Evolutionary conservation across 306 rosid species (phyloP), one percentile per base, ranked within the genome.

Genomic region (Psophocarpus tetragonolobus): DNA sequence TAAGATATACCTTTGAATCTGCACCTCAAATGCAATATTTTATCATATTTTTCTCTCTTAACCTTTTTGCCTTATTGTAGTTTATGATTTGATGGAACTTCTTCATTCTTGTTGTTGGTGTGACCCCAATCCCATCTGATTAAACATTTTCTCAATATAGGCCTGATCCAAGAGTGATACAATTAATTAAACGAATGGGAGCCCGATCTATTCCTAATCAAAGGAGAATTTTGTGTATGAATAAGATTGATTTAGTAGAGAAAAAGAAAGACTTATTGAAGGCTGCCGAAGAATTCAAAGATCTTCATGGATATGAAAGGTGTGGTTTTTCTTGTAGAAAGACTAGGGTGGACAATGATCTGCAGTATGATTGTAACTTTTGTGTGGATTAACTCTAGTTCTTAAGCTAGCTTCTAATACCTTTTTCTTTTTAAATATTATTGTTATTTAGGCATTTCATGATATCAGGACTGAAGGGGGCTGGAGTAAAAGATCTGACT

Each of bases 391-490:
- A 48, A 42, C 47, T 53, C 33, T 48, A 24, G 24, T 69, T 32
- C 78, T 78, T 74, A 39, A 35, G 58, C 50, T 26, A 44, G 62
- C 80, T 58, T 85, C 83, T 84, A 51, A 82, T 73, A 29, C 65
- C 17, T 70, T 3, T 66, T 73, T n/a, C n/a, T 72, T 41, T 39
- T 20, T 1, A 6, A 12, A 3, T 50, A 1, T 50, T 29, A 33
- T 63, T 81, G 39, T 76, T 39, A 33, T 89, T 51, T 83, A 95
- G 99, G 91, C 78, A 78, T 79, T 94, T 92, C 94, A 92, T 90
- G 98, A 90, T 92, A 85, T 92, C 98, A 8, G 98, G 97, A 50
- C 83, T 89, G 87, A 94, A 94, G 86, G 98, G 98, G 70, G 73
- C 82, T 72, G 95, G 98, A 73, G 91, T 94, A 35, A 92, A 90